Conservation (phyloP, 176 grass and related monocot species). For the Aegilops umbellulata region DNA sequence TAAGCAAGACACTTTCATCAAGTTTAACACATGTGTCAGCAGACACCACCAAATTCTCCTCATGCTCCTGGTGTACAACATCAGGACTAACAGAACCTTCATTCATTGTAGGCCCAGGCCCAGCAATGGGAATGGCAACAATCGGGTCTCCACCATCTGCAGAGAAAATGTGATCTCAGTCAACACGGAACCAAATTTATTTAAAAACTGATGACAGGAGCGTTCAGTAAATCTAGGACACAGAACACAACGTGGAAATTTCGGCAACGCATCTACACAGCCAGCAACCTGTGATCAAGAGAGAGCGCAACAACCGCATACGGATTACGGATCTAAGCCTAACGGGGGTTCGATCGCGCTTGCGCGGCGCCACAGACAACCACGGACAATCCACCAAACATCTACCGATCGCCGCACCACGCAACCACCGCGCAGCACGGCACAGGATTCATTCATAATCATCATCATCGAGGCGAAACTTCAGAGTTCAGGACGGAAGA, state of each 20-base stretch:
- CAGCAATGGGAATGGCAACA: not conserved
- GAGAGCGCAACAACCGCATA: not conserved
- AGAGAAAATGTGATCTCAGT: slow-evolving; percentile 15
- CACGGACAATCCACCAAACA: not conserved
- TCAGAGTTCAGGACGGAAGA: not conserved
- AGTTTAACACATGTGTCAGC: slow-evolving; percentile 24
- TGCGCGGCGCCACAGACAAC: not conserved
- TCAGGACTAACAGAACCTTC: slow-evolving; percentile 33
- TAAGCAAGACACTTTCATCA: slow-evolving; percentile 25
- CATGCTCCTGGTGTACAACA: not conserved
- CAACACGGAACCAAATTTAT: not conserved
- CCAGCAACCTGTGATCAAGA: not conserved
- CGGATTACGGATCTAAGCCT: slow-evolving; percentile 39
- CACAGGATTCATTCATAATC: not conserved
- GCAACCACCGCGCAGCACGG: not conserved
- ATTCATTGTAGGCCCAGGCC: slow-evolving; percentile 26
- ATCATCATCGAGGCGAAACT: not conserved
- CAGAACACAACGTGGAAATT: not conserved
- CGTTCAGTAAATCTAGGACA: not conserved
- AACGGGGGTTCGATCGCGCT: not conserved
- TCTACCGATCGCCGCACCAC: slow-evolving; percentile 18
- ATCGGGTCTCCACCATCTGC: slow-evolving; percentile 58
- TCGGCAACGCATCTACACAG: slow-evolving; percentile 5
- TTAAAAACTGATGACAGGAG: not conserved
- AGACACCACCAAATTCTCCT: slow-evolving; percentile 1